These are phyloP conservation scores for Solanum hybrid DNA, from an alignment of 305 asterid species.

Conservation along the genomic window DNA sequence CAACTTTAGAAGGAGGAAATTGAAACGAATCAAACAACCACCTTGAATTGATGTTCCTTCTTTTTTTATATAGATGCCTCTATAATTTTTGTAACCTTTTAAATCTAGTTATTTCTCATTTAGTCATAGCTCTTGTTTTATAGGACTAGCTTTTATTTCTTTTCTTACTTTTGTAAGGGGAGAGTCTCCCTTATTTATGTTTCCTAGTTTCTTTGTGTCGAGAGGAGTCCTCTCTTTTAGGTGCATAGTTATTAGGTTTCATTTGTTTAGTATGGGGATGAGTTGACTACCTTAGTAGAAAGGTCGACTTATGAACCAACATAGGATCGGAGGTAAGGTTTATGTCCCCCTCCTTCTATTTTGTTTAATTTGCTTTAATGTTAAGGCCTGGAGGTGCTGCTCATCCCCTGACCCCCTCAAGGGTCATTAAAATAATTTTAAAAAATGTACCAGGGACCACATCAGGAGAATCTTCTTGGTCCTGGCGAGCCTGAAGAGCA, in stretches of 20 bases:
- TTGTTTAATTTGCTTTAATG: neutral
- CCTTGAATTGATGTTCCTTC: too few relatives aligned
- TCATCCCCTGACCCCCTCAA: neutral
- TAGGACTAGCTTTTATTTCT: neutral
- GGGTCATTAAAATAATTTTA: neutral
- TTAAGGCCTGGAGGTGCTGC: neutral
- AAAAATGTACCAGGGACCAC: too few relatives aligned
- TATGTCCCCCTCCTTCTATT: neutral
- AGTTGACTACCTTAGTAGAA: neutral
- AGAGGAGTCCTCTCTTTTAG: neutral
- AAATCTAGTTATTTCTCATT: neutral
- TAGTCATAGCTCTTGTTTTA: neutral
- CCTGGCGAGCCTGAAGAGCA: too few relatives aligned
- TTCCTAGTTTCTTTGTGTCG: neutral
- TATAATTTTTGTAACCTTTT: neutral
- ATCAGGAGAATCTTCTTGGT: too few relatives aligned
- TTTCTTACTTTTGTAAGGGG: neutral
- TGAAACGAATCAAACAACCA: too few relatives aligned
- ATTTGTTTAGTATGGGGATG: neutral
- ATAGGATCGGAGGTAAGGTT: neutral
- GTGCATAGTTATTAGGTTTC: neutral
- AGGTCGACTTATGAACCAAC: neutral
- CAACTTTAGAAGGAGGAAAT: too few relatives aligned
- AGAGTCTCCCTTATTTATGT: neutral
- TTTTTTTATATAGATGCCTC: neutral